A percentile compares a stretch with the other conserved stretches of the same genome.
phyloP scores from a whole-genome alignment of 352 stramenopile species.

The Phytophthora fragariaefolia region DNA sequence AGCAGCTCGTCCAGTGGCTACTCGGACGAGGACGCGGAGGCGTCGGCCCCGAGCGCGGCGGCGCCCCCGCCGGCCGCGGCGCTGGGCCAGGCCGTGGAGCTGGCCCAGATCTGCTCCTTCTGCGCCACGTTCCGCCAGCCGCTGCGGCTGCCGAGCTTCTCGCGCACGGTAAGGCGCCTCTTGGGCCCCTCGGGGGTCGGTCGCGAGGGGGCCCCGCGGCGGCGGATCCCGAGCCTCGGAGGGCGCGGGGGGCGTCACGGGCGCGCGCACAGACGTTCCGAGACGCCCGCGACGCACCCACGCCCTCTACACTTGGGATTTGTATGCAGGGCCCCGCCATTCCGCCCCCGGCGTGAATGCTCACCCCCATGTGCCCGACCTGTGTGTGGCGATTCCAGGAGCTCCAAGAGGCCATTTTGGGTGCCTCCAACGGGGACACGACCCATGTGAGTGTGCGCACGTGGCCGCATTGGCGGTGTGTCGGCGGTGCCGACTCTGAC shows the following conservation, averaged over 20 bases:
- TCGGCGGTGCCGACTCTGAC: conserved; percentile 15
- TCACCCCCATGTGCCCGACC: conserved; percentile 28
- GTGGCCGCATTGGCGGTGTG: not conserved
- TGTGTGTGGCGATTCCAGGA: conserved; percentile 47
- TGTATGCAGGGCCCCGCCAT: conserved; percentile 33
- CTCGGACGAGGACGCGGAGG: conserved; percentile 47
- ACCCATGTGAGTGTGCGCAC: conserved; percentile 48
- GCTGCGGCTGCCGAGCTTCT: conserved; percentile 74
- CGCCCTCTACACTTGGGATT: conserved; percentile 34
- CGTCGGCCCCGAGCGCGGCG: conserved; percentile 2
- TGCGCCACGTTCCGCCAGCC: conserved; percentile 72
- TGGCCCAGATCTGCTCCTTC: conserved; percentile 84
- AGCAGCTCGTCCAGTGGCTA: conserved; percentile 54
- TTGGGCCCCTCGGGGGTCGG: not conserved
- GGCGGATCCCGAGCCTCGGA: conserved; percentile 12
- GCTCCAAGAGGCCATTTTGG: conserved; percentile 65
- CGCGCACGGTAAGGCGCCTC: conserved; percentile 67
- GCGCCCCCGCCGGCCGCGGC: conserved; percentile 25
- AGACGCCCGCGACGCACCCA: conserved; percentile 12
- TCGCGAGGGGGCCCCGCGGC: not conserved
- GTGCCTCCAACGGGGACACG: conserved; percentile 48
- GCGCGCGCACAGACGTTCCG: conserved; percentile 1
- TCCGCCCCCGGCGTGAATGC: conserved; percentile 8
- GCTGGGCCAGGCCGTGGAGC: conserved; percentile 50
- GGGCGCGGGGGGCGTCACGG: conserved; percentile 9